Evolutionary conservation across 768 basidiomycete genomes (phyloP).

Genomic region (Suillus placidus): DNA sequence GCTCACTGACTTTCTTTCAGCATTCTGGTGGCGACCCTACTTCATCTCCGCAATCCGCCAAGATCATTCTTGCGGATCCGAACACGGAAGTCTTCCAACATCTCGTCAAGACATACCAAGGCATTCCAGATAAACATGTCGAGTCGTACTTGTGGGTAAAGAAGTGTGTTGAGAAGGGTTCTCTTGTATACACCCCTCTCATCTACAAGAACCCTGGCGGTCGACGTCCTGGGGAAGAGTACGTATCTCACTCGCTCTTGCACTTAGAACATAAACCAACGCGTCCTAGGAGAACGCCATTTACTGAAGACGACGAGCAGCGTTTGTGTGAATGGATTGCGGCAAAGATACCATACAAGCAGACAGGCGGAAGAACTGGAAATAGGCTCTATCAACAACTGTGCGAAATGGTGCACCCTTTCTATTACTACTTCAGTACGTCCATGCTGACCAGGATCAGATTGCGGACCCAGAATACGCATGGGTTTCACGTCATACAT

Average conservation of each 20-base stretch:
- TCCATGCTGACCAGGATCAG: slow-evolving; percentile 36
- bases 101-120: slow-evolving; percentile 73
- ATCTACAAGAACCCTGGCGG: slow-evolving; percentile 87
- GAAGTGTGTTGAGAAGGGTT: slow-evolving; percentile 73
- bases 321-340: slow-evolving; percentile 81
- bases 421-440: not conserved
- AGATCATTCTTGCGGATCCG: slow-evolving; percentile 79
- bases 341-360: slow-evolving; percentile 80
- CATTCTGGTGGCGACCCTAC: slow-evolving; percentile 82
- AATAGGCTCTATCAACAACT: slow-evolving; percentile 84
- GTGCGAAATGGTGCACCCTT: slow-evolving; percentile 59
- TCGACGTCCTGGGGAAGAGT: slow-evolving; percentile 82
- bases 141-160: slow-evolving; percentile 86
- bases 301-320: slow-evolving; percentile 76
- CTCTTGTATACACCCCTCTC: slow-evolving; percentile 68
- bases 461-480: slow-evolving; percentile 68
- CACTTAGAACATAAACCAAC: slow-evolving; percentile 2
- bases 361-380: slow-evolving; percentile 79
- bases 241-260: slow-evolving; percentile 26
- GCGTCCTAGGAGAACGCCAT: slow-evolving; percentile 66
- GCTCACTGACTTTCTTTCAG: slow-evolving; percentile 37
- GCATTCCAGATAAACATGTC: slow-evolving; percentile 70
- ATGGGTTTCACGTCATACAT: slow-evolving; percentile 83
- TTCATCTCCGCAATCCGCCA: slow-evolving; percentile 68
- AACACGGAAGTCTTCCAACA: slow-evolving; percentile 76